These are phyloP conservation scores for Candolleomyces eurysporus DNA, from an alignment of 768 basidiomycete species.

Conservation along the genomic window DNA sequence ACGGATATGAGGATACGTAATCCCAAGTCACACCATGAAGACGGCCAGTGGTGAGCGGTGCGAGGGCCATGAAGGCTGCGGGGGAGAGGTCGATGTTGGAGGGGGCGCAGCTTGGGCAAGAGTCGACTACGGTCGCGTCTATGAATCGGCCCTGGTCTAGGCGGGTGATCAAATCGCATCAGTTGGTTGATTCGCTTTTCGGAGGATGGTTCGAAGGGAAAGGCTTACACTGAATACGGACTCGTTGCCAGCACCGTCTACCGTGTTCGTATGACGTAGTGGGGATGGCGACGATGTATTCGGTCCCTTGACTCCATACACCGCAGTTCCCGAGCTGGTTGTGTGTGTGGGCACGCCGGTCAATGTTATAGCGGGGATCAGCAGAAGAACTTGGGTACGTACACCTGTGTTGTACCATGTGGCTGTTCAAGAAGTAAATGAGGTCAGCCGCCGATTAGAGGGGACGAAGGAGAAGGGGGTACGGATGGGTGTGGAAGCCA, in stretches of 20 bases:
- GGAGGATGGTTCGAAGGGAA: not conserved
- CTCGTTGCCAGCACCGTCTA: conserved; percentile 19
- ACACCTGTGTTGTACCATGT: conserved; percentile 22
- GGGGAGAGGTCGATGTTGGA: conserved; percentile 26
- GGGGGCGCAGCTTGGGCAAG: conserved; percentile 26
- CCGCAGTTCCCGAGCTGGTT: conserved; percentile 26
- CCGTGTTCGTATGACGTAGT: conserved; percentile 16
- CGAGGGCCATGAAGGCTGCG: conserved; percentile 25
- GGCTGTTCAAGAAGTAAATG: conserved; percentile 11
- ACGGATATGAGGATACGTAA: conserved; percentile 7
- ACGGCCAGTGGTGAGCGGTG: conserved; percentile 20
- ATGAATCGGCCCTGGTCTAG: conserved; percentile 24
- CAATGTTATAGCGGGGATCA: not conserved
- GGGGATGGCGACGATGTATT: conserved; percentile 24
- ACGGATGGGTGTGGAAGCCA: too few species aligned
- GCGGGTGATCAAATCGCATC: not conserved
- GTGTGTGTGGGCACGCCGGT: not conserved
- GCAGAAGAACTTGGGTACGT: not conserved
- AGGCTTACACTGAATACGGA: conserved; percentile 21
- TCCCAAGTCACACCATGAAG: conserved; percentile 23
- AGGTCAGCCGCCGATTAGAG: conserved; percentile 3
- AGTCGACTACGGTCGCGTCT: conserved; percentile 24
- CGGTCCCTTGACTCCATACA: conserved; percentile 14
- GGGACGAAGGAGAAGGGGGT: too few species aligned
- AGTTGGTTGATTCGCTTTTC: too few species aligned